Conservation (phyloP, 805 yeast species). For the Kregervanrija fluxuum region DNA sequence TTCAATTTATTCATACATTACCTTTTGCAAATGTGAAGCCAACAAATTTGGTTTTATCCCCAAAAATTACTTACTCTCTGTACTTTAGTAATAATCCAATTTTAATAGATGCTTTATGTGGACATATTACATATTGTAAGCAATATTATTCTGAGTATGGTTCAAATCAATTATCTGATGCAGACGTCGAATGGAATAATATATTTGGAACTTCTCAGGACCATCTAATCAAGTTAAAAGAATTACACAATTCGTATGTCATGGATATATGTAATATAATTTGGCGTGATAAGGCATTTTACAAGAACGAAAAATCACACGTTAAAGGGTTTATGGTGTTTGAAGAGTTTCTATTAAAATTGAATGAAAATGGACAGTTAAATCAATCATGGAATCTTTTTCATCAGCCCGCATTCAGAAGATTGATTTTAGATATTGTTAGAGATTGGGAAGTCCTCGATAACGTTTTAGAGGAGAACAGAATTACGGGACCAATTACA, state of each 20-base stretch:
- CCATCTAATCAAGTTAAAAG: constrained; percentile 19
- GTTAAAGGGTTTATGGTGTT: constrained; percentile 35
- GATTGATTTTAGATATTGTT: constrained; percentile 35
- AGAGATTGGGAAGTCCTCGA: constrained; percentile 18
- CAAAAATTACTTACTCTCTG: constrained; percentile 30
- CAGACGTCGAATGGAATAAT: no score
- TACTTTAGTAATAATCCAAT: constrained; percentile 38
- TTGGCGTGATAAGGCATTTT: constrained; percentile 51
- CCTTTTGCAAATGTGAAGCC: constrained; percentile 18
- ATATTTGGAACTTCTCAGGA: background rate
- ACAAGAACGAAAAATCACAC: constrained; percentile 25
- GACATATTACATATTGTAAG: constrained; percentile 38
- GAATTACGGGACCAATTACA: constrained; percentile 51
- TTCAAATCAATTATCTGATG: constrained; percentile 7
- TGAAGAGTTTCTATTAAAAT: constrained; percentile 24
- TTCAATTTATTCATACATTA: constrained; percentile 12
- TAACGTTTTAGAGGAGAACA: constrained; percentile 34
- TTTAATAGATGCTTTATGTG: constrained; percentile 38
- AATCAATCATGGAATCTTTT: constrained; percentile 32
- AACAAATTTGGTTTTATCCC: constrained; percentile 31
- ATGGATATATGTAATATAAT: constrained; percentile 48
- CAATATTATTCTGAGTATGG: constrained; percentile 24
- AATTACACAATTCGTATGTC: constrained; percentile 41
- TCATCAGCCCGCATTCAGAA: constrained; percentile 45
- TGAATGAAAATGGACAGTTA: constrained; percentile 18